Percentiles rank a stretch among this genome's conserved stretches.
These are phyloP conservation scores for Vitis cinerea DNA, from an alignment of 164 flowering plant species.

Conservation along the genomic window DNA sequence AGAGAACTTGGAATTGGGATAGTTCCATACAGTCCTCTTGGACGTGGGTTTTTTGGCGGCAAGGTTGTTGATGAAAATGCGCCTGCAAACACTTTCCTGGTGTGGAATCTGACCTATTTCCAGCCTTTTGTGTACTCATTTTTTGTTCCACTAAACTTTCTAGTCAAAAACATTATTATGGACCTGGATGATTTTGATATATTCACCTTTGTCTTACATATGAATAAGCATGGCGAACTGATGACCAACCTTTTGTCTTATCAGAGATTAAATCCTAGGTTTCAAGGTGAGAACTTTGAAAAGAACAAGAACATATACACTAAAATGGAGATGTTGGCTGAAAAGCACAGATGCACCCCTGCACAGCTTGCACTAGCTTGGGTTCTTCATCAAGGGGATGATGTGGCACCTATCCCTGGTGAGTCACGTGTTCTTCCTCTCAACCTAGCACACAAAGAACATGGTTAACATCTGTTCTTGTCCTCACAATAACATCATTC, in stretches of 20 bases:
- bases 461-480: background rate
- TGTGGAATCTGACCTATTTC: background rate
- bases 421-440: background rate
- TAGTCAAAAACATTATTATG: background rate
- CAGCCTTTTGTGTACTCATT: background rate
- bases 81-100: constrained; percentile 16
- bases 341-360: constrained; percentile 32
- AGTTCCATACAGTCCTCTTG: constrained; percentile 43
- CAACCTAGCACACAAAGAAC: no score
- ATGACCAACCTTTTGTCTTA: background rate
- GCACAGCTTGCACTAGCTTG: constrained; percentile 45
- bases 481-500: background rate
- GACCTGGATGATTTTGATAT: no score
- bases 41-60: constrained; percentile 38
- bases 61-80: constrained; percentile 9
- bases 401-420: constrained; percentile 33
- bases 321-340: constrained; percentile 23
- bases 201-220: background rate
- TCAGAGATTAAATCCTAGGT: constrained; percentile 22
- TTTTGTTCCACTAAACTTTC: background rate
- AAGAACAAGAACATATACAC: constrained; percentile 29
- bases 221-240: background rate
- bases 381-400: constrained; percentile 29
- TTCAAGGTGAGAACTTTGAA: constrained; percentile 25
- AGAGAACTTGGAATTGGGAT: background rate